Base-by-base conservation (phyloP, 805 yeast species). In the Vanderwaltozyma polyspora region DNA sequence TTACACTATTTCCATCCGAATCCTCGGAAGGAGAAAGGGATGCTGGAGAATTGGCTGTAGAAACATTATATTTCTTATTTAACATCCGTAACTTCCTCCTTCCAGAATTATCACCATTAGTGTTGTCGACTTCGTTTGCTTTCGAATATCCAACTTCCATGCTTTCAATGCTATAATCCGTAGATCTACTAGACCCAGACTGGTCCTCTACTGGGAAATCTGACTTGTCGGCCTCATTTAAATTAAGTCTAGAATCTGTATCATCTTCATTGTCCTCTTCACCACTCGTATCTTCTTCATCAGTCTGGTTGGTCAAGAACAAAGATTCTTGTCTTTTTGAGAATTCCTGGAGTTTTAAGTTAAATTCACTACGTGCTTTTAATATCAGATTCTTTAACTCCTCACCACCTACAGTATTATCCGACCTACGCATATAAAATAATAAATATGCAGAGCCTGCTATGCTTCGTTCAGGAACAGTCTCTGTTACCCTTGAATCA, bases 401-500 rank as follows among this genome's bases (percentile, higher is more conserved):
- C 2, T 57, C 60, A 5, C 79, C 74, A 1, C 83, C 83, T 19
- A 74, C 48, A 4, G 35, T 31, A 11, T 38, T 40, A 1, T 46
- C 23, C 0, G 66, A 45, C 22, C 66, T 61, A 39, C 76, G 76
- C 41, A 87, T 67, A 58, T 91, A 89, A 49, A 91, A 89, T 34
- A 89, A 59, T 38, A 89, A 62, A 55, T 89, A 89, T 0, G 97
- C 97, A 3, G 93, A 84, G 1, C 83, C 78, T 6, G 78, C 68
- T 9, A 83, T 60, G 8, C 81, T 60, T 16, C 74, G 69, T 19
- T 66, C 66, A 0, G 94, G 81, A 32, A 71, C 67, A 0, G 76
- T 67, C 14, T 63, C 63, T 0, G 74, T 58, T 1, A 86, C 95
- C 22, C 79, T 60, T 2, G 94, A 76, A 53, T 89, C 98, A 52